Base-by-base conservation (phyloP, 2,329 filamentous ascomycete species). In the Didymella arachidicola region DNA sequence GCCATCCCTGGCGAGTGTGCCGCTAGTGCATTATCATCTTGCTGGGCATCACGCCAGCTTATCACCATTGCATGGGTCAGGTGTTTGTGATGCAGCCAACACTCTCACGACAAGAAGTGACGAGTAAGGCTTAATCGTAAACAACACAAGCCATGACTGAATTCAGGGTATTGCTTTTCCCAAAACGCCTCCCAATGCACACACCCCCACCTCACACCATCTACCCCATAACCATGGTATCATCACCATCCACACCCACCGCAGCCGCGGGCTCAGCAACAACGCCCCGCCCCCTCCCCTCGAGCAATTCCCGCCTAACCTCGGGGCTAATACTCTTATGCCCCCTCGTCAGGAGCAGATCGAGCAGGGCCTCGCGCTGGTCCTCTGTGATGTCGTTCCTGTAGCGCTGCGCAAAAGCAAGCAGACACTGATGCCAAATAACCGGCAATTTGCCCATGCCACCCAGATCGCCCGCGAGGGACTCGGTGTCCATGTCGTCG, bases 331-430 rank as follows among this genome's bases (percentile, higher is more conserved):
- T 97, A 60, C 89, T 86, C 61, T 88, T 87, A 79, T 99, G 95
- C 0, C 93, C 93, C 61, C 94, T 87, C 4, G 88, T 89, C 42
- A 97, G 82, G 18, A 99, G 81, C 59, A 99, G 79, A 79, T 99
- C 95, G 6, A 99, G 81, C 49, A 99, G 79, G 0, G 93, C 91
- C 79, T 99, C 94, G 68, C 93, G 84, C 81, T 97, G 93, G 67
- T 97, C 93, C 76, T 97, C 93, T 1, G 93, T 97, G 68, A 97
- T 94, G 77, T 98, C 94, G 67, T 97, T 96, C 72, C 93, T 89
- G 79, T 98, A 99, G 56, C 94, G 85, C 79, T 97, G 91, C 26
- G 95, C 93, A 79, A 99, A 99, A 2, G 92, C 90, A 53, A 99
- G 80, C 29, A 99, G 82, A 68, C 90, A 93, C 80, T 98, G 94